Evolutionary conservation across 2,329 filamentous ascomycete species (phyloP).

Genomic region (Aspergillus aculeatinus): DNA sequence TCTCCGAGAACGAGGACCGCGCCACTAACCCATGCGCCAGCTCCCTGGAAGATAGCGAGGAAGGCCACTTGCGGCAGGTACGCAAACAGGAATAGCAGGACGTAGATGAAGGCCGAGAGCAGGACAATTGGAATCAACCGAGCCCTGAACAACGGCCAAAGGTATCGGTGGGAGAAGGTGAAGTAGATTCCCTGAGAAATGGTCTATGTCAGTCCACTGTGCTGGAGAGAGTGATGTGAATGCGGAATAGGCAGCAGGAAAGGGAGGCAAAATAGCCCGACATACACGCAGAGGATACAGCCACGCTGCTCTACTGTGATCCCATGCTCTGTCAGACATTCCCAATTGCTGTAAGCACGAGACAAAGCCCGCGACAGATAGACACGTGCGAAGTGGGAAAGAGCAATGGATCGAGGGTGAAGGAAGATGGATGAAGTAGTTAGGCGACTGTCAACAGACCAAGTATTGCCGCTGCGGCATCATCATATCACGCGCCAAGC

Average conservation of each 20-base stretch:
- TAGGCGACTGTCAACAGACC: not conserved
- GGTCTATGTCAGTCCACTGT: not conserved
- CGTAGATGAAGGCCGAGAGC: conserved; percentile 77
- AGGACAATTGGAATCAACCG: conserved; percentile 78
- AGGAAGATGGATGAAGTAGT: not conserved
- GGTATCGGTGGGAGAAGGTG: conserved; percentile 72
- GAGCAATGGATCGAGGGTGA: not conserved
- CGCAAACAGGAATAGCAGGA: conserved; percentile 81
- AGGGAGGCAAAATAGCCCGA: conserved; percentile 7
- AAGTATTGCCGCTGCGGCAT: not conserved
- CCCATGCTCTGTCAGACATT: conserved; percentile 17
- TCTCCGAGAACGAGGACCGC: conserved; percentile 77
- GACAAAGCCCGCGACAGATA: too few relatives aligned
- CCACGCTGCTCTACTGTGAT: conserved; percentile 42
- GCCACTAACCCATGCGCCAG: conserved; percentile 85
- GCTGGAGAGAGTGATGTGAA: not conserved
- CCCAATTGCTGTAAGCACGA: not conserved
- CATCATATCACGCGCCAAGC: not conserved
- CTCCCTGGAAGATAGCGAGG: conserved; percentile 81
- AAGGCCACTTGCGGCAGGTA: conserved; percentile 90
- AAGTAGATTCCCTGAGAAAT: conserved; percentile 68
- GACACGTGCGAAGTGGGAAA: not conserved
- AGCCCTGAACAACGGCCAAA: conserved; percentile 76
- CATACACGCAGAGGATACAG: conserved; percentile 50
- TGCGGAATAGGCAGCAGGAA: conserved; percentile 5